Conservation (phyloP, 192 early-diverging fungal genomes). For the Gonapodya prolifera region DNA sequence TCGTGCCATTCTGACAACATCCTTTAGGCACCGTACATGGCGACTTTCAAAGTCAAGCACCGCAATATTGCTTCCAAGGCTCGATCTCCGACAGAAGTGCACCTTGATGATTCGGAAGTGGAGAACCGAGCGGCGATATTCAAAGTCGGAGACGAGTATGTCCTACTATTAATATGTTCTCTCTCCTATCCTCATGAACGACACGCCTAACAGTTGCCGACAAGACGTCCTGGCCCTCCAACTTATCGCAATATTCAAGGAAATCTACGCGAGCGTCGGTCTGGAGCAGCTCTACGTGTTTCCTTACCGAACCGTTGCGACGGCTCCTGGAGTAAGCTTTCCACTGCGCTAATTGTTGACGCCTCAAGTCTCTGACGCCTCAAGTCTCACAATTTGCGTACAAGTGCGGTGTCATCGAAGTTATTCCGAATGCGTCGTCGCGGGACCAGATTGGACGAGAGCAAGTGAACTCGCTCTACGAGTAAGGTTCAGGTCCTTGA, state of each 20-base stretch:
- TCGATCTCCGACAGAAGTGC: slow-evolving; percentile 22
- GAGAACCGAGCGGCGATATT: slow-evolving; percentile 83
- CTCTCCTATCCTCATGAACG: no score
- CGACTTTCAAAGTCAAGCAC: slow-evolving; percentile 75
- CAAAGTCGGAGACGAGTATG: slow-evolving; percentile 99
- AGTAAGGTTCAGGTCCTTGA: slow-evolving; percentile 23
- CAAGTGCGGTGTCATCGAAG: slow-evolving; percentile 93
- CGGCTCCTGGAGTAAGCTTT: slow-evolving; percentile 65
- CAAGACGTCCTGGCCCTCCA: slow-evolving; percentile 97
- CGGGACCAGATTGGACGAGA: slow-evolving; percentile 96
- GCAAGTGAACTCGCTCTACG: slow-evolving; percentile 92
- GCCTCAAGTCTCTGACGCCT: not conserved
- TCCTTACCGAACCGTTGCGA: slow-evolving; percentile 95
- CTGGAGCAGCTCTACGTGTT: slow-evolving; percentile 92
- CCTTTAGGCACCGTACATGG: slow-evolving; percentile 87
- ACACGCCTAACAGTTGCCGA: no score
- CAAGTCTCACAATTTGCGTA: not conserved
- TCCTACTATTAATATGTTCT: no score
- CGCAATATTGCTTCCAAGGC: no score
- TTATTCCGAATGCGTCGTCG: slow-evolving; percentile 92
- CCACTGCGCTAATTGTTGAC: no score
- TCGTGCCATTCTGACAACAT: not conserved
- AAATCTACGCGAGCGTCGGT: slow-evolving; percentile 79
- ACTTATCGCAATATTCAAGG: slow-evolving; percentile 94
- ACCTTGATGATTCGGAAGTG: slow-evolving; percentile 40